Conservation (phyloP, 495 filamentous ascomycete species). For the Podospora didyma region DNA sequence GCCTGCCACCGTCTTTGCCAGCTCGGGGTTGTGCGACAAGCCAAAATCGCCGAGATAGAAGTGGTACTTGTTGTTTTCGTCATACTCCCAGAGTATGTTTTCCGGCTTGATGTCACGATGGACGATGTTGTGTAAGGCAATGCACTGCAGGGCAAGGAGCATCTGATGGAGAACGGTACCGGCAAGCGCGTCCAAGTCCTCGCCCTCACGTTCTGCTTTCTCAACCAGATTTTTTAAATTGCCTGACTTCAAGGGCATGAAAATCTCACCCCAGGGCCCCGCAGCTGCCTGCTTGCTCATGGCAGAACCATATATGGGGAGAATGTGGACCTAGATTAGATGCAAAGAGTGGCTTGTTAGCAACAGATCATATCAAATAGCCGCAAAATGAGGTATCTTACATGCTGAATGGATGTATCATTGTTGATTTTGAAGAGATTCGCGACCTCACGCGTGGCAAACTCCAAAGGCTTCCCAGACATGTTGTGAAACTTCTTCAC, state of each 20-base stretch:
- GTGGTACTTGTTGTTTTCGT: conserved; percentile 10
- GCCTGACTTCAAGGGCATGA: conserved; percentile 31
- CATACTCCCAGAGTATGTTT: conserved; percentile 54
- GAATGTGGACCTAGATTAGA: conserved; percentile 24
- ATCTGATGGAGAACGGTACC: conserved; percentile 28
- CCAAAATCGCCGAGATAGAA: conserved; percentile 37
- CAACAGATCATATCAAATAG: neutral
- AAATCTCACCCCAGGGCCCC: conserved; percentile 28
- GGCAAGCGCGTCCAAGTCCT: neutral
- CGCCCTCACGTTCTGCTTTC: neutral
- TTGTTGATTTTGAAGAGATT: conserved; percentile 24
- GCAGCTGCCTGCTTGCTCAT: conserved; percentile 7
- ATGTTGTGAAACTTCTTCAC: conserved; percentile 33
- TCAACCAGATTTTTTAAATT: conserved; percentile 22
- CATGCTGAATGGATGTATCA: conserved; percentile 20
- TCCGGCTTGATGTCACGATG: conserved; percentile 80
- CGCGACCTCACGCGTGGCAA: conserved; percentile 27
- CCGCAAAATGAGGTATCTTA: conserved; percentile 6
- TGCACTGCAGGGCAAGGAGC: conserved; percentile 30
- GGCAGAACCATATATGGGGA: conserved; percentile 21
- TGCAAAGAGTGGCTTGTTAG: neutral
- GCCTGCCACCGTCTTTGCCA: conserved; percentile 20
- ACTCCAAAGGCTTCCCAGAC: conserved; percentile 24
- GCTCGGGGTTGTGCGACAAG: conserved; percentile 21
- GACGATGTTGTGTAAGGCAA: conserved; percentile 54